A percentile compares a stretch with the other conserved stretches of the same genome.
phyloP scores from a whole-genome alignment of 805 yeast genomes.

The baker's yeast (Saccharomyces cerevisiae) region DNA sequence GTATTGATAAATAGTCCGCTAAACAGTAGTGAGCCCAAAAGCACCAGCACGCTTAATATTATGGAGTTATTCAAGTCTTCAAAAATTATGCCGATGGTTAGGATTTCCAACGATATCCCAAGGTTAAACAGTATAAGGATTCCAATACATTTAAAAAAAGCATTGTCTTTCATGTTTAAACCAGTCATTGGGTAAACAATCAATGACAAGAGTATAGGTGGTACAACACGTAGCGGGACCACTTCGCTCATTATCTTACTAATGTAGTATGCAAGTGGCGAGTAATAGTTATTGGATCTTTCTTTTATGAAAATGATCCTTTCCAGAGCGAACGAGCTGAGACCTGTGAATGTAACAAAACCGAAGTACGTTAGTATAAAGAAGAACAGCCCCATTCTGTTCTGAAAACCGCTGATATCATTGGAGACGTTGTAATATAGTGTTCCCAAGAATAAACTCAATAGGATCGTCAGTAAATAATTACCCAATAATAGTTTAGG shows the following conservation, averaged over 20 bases:
- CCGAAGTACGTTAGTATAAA: constrained; percentile 88
- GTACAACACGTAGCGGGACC: constrained; percentile 85
- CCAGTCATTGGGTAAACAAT: constrained; percentile 90
- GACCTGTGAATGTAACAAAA: constrained; percentile 83
- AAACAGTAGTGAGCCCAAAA: constrained; percentile 78
- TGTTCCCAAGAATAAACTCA: constrained; percentile 80
- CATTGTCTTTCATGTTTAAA: constrained; percentile 65
- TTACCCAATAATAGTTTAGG: constrained; percentile 84
- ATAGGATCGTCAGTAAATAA: constrained; percentile 62
- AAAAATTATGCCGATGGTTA: constrained; percentile 79
- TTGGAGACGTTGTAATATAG: constrained; percentile 75
- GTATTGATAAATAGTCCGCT: constrained; percentile 92
- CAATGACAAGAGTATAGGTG: constrained; percentile 73
- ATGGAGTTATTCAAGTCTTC: constrained; percentile 91
- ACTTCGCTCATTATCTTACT: constrained; percentile 87
- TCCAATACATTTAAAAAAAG: constrained; percentile 58
- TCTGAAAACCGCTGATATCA: constrained; percentile 94
- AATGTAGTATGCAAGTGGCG: constrained; percentile 74
- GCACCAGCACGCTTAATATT: constrained; percentile 72
- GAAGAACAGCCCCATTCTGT: constrained; percentile 87
- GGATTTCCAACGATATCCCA: constrained; percentile 74
- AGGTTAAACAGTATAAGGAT: constrained; percentile 77
- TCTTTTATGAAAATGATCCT: constrained; percentile 86
- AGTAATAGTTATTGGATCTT: constrained; percentile 89
- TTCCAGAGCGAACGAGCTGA: constrained; percentile 82